Conservation (phyloP, 352 stramenopile genomes). For the Globisporangium rhizosaccharum region DNA sequence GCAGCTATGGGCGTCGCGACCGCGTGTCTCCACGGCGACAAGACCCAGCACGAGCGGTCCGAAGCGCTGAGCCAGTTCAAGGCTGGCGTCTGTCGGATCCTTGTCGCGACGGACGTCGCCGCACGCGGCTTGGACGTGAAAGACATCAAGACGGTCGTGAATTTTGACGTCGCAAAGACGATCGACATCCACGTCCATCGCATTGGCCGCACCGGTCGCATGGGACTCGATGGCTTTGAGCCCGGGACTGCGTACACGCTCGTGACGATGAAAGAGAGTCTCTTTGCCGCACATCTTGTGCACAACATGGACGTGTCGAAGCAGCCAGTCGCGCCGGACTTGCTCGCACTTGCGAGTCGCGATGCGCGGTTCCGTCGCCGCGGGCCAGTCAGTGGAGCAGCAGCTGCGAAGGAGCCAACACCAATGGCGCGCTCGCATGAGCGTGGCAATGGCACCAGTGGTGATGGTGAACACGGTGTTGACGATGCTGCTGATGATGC, state of each 20-base stretch:
- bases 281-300: conserved; percentile 76
- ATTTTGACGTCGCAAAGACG: conserved; percentile 89
- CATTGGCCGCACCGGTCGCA: conserved; percentile 84
- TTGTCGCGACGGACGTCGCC: conserved; percentile 87
- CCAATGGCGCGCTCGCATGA: neutral
- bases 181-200: conserved; percentile 91
- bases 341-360: conserved; percentile 49
- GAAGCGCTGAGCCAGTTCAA: conserved; percentile 70
- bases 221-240: conserved; percentile 75
- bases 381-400: conserved; percentile 5
- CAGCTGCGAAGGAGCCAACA: neutral
- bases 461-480: neutral
- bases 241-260: conserved; percentile 81
- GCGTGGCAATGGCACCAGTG: neutral
- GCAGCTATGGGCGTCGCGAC: conserved; percentile 21
- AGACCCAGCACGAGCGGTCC: conserved; percentile 67
- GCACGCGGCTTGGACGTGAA: conserved; percentile 87
- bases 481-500: conserved; percentile 33
- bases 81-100: conserved; percentile 45
- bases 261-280: conserved; percentile 59
- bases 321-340: conserved; percentile 44
- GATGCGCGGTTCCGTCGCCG: conserved; percentile 52
- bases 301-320: conserved; percentile 81
- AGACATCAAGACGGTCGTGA: conserved; percentile 87
- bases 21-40: conserved; percentile 75